Evolutionary conservation across 2,329 filamentous ascomycete species (phyloP), one percentile per base, ranked within the genome.

Genomic region (Fusarium pseudoanthophilum): DNA sequence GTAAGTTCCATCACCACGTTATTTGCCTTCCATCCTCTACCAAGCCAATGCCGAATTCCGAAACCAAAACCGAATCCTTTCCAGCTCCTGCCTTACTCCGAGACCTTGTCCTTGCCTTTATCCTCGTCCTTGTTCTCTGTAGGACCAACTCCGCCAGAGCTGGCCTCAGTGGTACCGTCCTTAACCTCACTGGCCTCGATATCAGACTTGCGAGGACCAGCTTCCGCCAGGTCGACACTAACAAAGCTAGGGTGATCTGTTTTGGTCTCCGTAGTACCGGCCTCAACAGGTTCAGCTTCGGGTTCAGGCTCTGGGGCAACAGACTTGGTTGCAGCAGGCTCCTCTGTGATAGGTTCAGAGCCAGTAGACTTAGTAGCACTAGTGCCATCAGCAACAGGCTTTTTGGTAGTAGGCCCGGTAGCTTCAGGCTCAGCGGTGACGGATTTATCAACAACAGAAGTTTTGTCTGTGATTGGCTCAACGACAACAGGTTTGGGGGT

Each of bases 371-470:
- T 28, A 18, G 24, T 39, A 55, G 14, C 11, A 18, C 24, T 5
- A 16, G 24, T 2, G 0, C 16, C 13, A 21, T 26, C 4, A 7
- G 13, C 2, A 30, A 1, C 34, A 9, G 14, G 34, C 24, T 2
- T 49, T n/a, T 49, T n/a, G 28, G 21, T n/a, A 32, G 32, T 15
- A 34, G 32, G 15, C 32, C 32, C 32, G 13, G 14, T n/a, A n/a
- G 5, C 28, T n/a, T n/a, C 21, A 32, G 28, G 4, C 30, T 34
- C 28, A 9, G 48, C 11, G 20, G 14, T 6, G 21, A 1, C 30
- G 11, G 11, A 24, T 5, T 14, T 21, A 37, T 16, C 32, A 11
- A 20, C 4, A 24, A 13, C 7, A 20, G 49, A 3, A n/a, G 26
- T 26, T 2, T 53, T 3, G 37, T 36, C 18, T 37, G 32, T 32